A percentile compares a stretch with the other conserved stretches of the same genome.
Evolutionary conservation across 768 basidiomycete genomes (phyloP).

Genomic region (Dacryopinax primogenitus): DNA sequence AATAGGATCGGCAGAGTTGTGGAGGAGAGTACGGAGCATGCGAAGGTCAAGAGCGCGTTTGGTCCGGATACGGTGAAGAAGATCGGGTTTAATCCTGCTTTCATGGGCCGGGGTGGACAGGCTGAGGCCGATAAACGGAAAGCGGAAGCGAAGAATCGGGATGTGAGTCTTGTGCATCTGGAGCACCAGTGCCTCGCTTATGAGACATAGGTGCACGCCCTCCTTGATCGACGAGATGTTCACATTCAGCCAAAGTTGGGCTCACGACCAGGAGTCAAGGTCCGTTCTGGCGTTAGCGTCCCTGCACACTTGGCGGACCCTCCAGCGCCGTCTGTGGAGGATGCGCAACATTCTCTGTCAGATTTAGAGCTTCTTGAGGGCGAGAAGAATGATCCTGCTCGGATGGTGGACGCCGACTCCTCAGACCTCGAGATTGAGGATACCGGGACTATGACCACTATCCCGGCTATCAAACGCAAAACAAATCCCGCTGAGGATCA

Average conservation of each 20-base stretch:
- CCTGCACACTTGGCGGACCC: neutral
- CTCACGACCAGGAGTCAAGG: neutral
- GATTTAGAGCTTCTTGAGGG: neutral
- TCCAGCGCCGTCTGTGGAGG: neutral
- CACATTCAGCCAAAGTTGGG: neutral
- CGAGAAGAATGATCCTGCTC: neutral
- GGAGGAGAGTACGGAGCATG: neutral
- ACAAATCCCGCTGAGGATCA: too few species aligned
- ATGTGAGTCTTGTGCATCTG: neutral
- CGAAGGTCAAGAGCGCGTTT: neutral
- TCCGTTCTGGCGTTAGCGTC: neutral
- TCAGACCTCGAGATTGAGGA: neutral
- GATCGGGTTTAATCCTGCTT: neutral
- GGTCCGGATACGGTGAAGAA: neutral
- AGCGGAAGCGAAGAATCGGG: slow-evolving; percentile 4
- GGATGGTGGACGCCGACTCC: neutral
- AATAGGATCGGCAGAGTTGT: neutral
- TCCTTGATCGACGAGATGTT: neutral
- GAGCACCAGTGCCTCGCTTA: too few species aligned
- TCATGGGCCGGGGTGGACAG: neutral
- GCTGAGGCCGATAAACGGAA: neutral
- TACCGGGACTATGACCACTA: neutral
- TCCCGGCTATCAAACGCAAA: neutral
- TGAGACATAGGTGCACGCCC: neutral
- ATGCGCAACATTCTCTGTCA: neutral